Conservation (phyloP, 139 green algal genomes). For the Desmodesmus armatus region DNA sequence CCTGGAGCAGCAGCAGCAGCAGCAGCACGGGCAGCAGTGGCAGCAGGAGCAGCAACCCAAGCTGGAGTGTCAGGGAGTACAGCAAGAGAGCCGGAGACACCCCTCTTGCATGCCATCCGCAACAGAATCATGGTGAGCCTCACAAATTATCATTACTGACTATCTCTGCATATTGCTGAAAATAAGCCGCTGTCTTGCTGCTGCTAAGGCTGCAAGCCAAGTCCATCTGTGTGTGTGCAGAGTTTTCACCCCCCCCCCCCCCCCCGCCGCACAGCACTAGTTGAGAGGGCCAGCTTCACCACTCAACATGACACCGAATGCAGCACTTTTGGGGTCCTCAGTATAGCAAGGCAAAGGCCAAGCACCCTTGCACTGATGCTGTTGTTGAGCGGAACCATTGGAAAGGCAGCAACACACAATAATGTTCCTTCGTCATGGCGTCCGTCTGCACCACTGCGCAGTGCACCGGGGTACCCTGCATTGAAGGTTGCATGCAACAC, state of each 20-base stretch:
- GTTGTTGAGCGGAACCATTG: not conserved
- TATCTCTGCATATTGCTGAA: not conserved
- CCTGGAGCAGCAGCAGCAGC: conserved; percentile 16
- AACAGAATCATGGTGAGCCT: conserved; percentile 45
- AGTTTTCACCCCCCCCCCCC: not conserved
- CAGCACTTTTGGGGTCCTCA: not conserved
- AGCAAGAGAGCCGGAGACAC: conserved; percentile 41
- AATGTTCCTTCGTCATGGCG: no score
- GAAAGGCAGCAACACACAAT: not conserved
- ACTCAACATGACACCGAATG: no score
- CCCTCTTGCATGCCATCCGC: conserved; percentile 40
- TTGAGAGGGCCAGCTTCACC: not conserved
- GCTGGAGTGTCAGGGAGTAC: no score
- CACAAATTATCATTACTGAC: not conserved
- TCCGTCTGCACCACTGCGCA: no score
- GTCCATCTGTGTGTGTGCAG: not conserved
- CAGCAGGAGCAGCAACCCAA: not conserved
- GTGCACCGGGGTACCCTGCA: no score
- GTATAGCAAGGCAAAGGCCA: not conserved
- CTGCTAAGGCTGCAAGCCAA: not conserved
- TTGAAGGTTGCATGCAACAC: not conserved
- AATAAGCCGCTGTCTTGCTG: not conserved
- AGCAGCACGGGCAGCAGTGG: not conserved
- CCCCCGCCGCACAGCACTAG: not conserved
- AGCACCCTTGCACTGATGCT: not conserved